phyloP scores from a whole-genome alignment of 1,139 yeast species.

The Arxiozyma heterogenica region DNA sequence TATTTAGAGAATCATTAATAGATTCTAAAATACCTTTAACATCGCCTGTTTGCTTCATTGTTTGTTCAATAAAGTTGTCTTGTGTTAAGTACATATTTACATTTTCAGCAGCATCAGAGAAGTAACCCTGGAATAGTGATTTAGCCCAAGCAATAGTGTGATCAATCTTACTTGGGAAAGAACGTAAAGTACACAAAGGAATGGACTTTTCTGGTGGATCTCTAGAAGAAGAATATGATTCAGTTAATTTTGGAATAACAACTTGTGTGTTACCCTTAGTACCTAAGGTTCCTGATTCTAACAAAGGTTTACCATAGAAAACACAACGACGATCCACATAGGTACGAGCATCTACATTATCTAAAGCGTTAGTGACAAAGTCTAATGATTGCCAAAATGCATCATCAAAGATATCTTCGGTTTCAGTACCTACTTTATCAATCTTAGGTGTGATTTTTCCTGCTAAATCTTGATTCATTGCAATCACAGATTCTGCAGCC shows the following conservation, averaged over 20 bases:
- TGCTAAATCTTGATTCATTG: conserved; percentile 73
- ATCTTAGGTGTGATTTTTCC: conserved; percentile 69
- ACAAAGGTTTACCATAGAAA: conserved; percentile 78
- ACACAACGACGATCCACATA: conserved; percentile 96
- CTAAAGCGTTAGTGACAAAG: conserved; percentile 91
- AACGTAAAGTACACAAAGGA: conserved; percentile 92
- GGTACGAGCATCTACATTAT: conserved; percentile 94
- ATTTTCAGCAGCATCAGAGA: conserved; percentile 82
- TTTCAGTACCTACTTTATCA: conserved; percentile 90
- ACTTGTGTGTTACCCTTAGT: conserved; percentile 98
- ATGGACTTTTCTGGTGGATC: conserved; percentile 98
- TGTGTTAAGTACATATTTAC: conserved; percentile 85
- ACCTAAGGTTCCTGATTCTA: conserved; percentile 96
- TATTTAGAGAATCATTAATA: conserved; percentile 59
- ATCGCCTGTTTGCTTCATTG: conserved; percentile 85
- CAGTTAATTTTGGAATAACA: conserved; percentile 84
- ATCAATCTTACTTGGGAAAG: conserved; percentile 96
- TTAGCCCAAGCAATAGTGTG: conserved; percentile 99
- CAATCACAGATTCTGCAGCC: conserved; percentile 75
- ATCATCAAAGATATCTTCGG: conserved; percentile 79
- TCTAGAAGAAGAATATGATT: conserved; percentile 89
- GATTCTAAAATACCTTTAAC: conserved; percentile 79
- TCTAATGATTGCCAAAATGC: conserved; percentile 79
- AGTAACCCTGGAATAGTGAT: conserved; percentile 87
- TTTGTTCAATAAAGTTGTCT: conserved; percentile 85